A percentile compares a stretch with the other conserved stretches of the same genome.
Evolutionary conservation across 176 grass and related monocot genomes (phyloP).

Genomic region (Thalia dealbata): DNA sequence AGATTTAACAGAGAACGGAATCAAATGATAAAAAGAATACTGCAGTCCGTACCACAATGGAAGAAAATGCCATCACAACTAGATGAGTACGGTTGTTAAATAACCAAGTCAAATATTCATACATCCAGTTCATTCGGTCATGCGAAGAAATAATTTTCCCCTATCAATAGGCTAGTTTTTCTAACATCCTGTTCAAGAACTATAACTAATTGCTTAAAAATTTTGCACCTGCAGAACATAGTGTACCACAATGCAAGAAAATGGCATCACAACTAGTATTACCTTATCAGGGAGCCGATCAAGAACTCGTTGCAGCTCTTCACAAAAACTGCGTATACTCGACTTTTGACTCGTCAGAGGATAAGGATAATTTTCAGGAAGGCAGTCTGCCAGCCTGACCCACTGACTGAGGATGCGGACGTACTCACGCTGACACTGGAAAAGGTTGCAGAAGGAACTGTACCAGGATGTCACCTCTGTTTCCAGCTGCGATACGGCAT

Average conservation of each 20-base stretch:
- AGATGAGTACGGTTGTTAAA: too few species aligned
- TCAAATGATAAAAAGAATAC: background rate
- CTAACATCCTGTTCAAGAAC: too few species aligned
- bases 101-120: background rate
- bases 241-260: background rate
- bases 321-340: conserved; percentile 47
- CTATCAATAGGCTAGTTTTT: too few species aligned
- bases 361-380: conserved; percentile 43
- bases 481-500: conserved; percentile 76
- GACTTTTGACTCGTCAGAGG: conserved; percentile 47
- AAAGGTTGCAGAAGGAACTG: conserved; percentile 65
- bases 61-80: too few species aligned
- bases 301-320: conserved; percentile 55
- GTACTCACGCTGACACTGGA: conserved; percentile 68
- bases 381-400: conserved; percentile 66
- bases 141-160: background rate
- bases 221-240: too few species aligned
- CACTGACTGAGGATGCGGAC: conserved; percentile 63
- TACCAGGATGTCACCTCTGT: conserved; percentile 80
- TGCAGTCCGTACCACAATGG: background rate
- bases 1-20: background rate
- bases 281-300: conserved; percentile 75
- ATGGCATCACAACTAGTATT: background rate
- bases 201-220: too few species aligned
- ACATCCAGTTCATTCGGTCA: background rate